Evolutionary conservation across 208 protist species (phyloP).

Genomic region (Leishmania martiniquensis): DNA sequence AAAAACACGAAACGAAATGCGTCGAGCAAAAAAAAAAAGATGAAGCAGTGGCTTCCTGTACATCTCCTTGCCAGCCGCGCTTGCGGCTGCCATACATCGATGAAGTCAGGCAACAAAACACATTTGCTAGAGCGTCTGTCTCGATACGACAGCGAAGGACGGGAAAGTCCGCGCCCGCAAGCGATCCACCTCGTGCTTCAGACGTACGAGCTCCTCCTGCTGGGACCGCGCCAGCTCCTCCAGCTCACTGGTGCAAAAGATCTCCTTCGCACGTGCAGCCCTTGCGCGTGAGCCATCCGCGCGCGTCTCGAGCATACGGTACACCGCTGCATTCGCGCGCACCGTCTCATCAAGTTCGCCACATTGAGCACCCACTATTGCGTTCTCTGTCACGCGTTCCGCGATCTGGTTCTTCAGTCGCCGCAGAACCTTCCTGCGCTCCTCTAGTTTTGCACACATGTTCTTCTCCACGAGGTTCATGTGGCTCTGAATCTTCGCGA

Average conservation of each 20-base stretch:
- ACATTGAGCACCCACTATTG: slow-evolving; percentile 45
- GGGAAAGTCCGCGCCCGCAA: slow-evolving; percentile 90
- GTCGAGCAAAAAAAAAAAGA: no score
- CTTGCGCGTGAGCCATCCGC: slow-evolving; percentile 44
- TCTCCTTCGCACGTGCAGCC: slow-evolving; percentile 58
- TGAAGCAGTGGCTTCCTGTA: background rate
- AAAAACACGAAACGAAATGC: no score
- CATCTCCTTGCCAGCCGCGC: background rate
- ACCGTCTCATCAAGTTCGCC: slow-evolving; percentile 49
- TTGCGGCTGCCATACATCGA: background rate
- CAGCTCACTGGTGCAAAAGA: slow-evolving; percentile 81
- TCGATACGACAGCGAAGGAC: slow-evolving; percentile 92
- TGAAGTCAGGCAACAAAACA: background rate
- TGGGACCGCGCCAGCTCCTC: slow-evolving; percentile 85
- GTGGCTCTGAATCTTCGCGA: slow-evolving; percentile 74
- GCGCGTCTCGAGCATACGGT: slow-evolving; percentile 63
- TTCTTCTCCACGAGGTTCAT: slow-evolving; percentile 68
- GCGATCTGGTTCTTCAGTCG: slow-evolving; percentile 69
- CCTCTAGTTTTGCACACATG: slow-evolving; percentile 81
- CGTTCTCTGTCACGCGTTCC: slow-evolving; percentile 82
- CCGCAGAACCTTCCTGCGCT: slow-evolving; percentile 55
- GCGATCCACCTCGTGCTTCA: slow-evolving; percentile 88
- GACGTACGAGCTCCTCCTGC: slow-evolving; percentile 82
- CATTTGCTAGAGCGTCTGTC: slow-evolving; percentile 50
- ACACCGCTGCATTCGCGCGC: slow-evolving; percentile 60